Conservation (phyloP, 306 rosid genomes). For the Trifolium pratense region DNA sequence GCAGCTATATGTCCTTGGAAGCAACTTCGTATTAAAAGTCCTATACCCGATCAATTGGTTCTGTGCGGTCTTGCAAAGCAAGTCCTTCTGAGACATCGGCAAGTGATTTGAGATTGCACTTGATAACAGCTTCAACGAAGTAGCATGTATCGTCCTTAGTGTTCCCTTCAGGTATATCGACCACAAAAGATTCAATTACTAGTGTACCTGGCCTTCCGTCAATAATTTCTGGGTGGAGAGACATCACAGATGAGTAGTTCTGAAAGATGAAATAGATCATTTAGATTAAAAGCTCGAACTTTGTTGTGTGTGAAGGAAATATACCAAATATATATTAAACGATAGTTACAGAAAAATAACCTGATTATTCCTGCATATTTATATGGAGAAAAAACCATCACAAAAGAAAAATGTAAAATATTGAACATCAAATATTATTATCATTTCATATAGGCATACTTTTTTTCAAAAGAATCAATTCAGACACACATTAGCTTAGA, state of each 20-base stretch:
- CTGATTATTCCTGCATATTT: too few species aligned
- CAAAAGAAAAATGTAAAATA: not conserved
- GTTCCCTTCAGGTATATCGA: constrained; percentile 97
- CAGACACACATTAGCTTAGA: not conserved
- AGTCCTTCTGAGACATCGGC: constrained; percentile 91
- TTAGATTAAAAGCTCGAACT: not conserved
- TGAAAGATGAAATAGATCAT: constrained; percentile 46
- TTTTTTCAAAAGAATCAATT: constrained; percentile 10
- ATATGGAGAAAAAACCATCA: not conserved
- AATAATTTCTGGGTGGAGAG: constrained; percentile 89
- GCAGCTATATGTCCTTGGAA: constrained; percentile 50
- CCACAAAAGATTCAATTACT: constrained; percentile 95
- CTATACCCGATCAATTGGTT: constrained; percentile 73
- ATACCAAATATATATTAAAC: not conserved
- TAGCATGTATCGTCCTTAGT: constrained; percentile 97
- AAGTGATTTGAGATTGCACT: constrained; percentile 97
- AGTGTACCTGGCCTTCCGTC: constrained; percentile 95
- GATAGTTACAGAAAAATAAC: not conserved
- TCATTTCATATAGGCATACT: not conserved
- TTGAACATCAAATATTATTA: constrained; percentile 9
- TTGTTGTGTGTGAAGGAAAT: not conserved
- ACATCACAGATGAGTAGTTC: constrained; percentile 92
- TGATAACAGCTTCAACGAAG: constrained; percentile 92
- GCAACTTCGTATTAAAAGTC: constrained; percentile 27
- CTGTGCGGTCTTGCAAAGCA: constrained; percentile 88